Evolutionary conservation across 176 grass and related monocot species (phyloP).

Genomic region (Triticum aestivum): DNA sequence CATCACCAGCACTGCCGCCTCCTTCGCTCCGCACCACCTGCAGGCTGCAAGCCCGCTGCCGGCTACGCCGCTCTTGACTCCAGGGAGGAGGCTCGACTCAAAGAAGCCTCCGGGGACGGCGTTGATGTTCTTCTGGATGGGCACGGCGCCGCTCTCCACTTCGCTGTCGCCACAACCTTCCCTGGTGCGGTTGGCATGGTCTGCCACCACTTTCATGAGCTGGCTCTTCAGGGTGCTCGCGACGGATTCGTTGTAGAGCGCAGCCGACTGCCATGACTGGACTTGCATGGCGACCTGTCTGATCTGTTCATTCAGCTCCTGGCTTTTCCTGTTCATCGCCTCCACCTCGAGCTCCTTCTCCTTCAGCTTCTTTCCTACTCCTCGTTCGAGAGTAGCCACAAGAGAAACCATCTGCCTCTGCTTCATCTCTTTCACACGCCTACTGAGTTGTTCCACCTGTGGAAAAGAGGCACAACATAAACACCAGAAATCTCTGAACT

Average conservation of each 20-base stretch:
- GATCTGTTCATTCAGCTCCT: conserved; percentile 52
- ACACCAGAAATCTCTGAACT: not conserved
- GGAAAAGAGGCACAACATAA: not conserved
- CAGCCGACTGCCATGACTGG: conserved; percentile 51
- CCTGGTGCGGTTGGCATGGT: conserved; percentile 34
- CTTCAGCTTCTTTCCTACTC: conserved; percentile 46
- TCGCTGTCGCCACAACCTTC: conserved; percentile 57
- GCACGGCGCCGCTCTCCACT: not conserved
- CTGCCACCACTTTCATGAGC: conserved; percentile 46
- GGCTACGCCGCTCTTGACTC: not conserved
- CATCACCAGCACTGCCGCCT: conserved; percentile 50
- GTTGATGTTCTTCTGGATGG: conserved; percentile 15
- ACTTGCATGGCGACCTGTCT: conserved; percentile 41
- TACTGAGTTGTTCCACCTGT: conserved; percentile 41
- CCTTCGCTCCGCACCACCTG: conserved; percentile 25
- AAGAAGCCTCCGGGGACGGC: conserved; percentile 6
- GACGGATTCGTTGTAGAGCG: conserved; percentile 43
- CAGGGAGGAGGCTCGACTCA: conserved; percentile 16
- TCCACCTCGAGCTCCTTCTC: conserved; percentile 59
- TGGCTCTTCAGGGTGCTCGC: conserved; percentile 39
- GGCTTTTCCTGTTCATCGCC: conserved; percentile 50
- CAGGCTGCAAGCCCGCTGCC: conserved; percentile 15
- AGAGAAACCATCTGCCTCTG: conserved; percentile 40
- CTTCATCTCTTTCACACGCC: conserved; percentile 43
- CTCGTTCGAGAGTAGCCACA: conserved; percentile 33